A percentile compares a stretch with the other conserved stretches of the same genome.
These are phyloP conservation scores for Mortierella sp. DNA, from an alignment of 371 early-diverging fungal genomes.

Conservation along the genomic window DNA sequence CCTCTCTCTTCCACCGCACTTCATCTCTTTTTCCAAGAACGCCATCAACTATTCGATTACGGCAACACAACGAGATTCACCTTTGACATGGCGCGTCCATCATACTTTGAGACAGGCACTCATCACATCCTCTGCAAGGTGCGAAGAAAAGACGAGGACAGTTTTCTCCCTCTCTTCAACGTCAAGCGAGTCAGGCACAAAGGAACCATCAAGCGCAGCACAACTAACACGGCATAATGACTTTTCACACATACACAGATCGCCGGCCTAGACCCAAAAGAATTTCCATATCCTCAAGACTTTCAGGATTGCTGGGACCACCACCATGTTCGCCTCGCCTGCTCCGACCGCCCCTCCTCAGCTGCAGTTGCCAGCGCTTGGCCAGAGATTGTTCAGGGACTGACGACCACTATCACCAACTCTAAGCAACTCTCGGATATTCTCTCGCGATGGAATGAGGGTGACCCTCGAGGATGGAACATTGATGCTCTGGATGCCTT, in stretches of 20 bases:
- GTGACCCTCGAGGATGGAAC: conserved; percentile 15
- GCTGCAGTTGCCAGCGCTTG: conserved; percentile 17
- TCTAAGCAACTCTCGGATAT: conserved; percentile 25
- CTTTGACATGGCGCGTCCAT: conserved; percentile 18
- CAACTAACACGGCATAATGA: background rate
- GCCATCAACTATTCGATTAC: background rate
- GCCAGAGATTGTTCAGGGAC: conserved; percentile 43
- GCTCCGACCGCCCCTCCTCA: conserved; percentile 16
- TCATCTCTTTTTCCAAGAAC: background rate
- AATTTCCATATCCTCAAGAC: conserved; percentile 27
- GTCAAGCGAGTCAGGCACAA: background rate
- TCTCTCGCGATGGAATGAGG: conserved; percentile 37
- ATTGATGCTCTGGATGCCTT: conserved; percentile 33
- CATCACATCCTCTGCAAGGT: conserved; percentile 52
- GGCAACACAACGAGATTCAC: background rate
- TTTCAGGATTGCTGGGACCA: conserved; percentile 45
- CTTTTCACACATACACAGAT: conserved; percentile 7
- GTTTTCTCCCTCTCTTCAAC: background rate
- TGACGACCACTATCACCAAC: conserved; percentile 32
- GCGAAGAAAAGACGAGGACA: background rate
- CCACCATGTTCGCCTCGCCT: conserved; percentile 45
- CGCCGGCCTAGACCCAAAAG: conserved; percentile 15
- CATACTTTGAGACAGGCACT: conserved; percentile 39
- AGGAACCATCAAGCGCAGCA: background rate
- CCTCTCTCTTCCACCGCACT: background rate